These are phyloP conservation scores for Ophiostoma angusticollis DNA, from an alignment of 2,329 filamentous ascomycete genomes.

Conservation along the genomic window DNA sequence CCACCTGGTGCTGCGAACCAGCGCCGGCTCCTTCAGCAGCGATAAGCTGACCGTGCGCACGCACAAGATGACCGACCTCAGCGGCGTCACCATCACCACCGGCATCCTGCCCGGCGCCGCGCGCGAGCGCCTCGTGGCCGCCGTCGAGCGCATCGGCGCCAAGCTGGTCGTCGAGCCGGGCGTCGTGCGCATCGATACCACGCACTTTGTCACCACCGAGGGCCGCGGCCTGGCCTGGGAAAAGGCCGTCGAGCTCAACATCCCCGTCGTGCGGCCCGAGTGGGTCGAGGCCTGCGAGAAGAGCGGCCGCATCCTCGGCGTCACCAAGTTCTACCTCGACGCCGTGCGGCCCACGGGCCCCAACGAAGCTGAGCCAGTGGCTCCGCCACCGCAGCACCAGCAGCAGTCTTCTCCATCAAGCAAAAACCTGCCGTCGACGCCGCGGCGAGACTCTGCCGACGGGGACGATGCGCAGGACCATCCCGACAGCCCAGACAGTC, in stretches of 20 bases:
- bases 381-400: neutral
- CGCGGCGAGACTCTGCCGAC: too few species aligned
- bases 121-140: conserved; percentile 58
- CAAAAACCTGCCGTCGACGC: conserved; percentile 2
- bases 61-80: conserved; percentile 97
- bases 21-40: conserved; percentile 73
- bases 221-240: conserved; percentile 85
- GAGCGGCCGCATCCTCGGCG: conserved; percentile 82
- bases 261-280: conserved; percentile 89
- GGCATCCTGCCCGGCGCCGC: conserved; percentile 66
- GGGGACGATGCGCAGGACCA: too few species aligned
- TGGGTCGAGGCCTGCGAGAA: conserved; percentile 96
- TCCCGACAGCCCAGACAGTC: neutral
- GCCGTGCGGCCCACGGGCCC: conserved; percentile 42
- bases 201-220: conserved; percentile 95
- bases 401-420: conserved; percentile 6
- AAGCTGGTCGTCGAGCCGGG: conserved; percentile 58
- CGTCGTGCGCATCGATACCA: conserved; percentile 87
- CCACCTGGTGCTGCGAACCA: conserved; percentile 81
- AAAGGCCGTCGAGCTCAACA: conserved; percentile 94
- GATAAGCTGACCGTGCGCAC: conserved; percentile 78
- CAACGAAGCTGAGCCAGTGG: conserved; percentile 9
- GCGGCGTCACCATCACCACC: conserved; percentile 86
- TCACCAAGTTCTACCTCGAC: conserved; percentile 91
- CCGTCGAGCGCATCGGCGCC: conserved; percentile 79